These are phyloP conservation scores for Leptographium flavum DNA, from an alignment of 2,329 filamentous ascomycete genomes.

Conservation along the genomic window DNA sequence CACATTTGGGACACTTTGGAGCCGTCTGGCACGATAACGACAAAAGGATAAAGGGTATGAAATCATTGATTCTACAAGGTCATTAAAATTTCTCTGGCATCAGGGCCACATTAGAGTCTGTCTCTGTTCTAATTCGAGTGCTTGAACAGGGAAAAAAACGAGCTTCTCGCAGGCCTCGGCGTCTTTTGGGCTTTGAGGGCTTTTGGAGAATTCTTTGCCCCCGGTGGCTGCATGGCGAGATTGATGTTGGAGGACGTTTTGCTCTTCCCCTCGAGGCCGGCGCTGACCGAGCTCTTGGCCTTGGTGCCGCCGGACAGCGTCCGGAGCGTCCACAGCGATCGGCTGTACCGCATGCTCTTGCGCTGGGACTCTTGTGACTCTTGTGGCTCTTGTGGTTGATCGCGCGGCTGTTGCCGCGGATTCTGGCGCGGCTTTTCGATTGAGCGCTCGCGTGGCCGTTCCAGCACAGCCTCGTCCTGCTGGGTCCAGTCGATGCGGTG, in stretches of 20 bases:
- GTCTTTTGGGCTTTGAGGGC: constrained; percentile 18
- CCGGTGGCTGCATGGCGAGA: not conserved
- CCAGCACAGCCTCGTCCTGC: constrained; percentile 28
- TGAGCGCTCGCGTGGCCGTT: not conserved
- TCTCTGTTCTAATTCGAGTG: constrained; percentile 13
- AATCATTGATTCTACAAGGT: too few relatives aligned
- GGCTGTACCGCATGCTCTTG: constrained; percentile 14
- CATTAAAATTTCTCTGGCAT: not conserved
- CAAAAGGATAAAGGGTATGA: too few relatives aligned
- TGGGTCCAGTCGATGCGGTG: constrained; percentile 44
- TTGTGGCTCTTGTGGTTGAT: too few relatives aligned
- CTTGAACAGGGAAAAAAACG: constrained; percentile 31
- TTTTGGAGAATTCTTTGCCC: constrained; percentile 13
- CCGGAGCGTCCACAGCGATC: constrained; percentile 35
- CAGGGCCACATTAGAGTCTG: not conserved
- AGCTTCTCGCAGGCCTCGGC: constrained; percentile 19
- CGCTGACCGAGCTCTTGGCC: not conserved
- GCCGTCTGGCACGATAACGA: not conserved
- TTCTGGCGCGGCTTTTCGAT: not conserved
- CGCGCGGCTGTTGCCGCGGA: too few relatives aligned
- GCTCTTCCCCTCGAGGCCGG: not conserved
- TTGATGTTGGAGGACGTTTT: not conserved
- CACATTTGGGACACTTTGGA: not conserved
- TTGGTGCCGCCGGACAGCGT: constrained; percentile 20
- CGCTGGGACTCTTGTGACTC: not conserved